These are phyloP conservation scores for Rhodamnia rubescens DNA, from an alignment of 345 rosid species.

Conservation along the genomic window DNA sequence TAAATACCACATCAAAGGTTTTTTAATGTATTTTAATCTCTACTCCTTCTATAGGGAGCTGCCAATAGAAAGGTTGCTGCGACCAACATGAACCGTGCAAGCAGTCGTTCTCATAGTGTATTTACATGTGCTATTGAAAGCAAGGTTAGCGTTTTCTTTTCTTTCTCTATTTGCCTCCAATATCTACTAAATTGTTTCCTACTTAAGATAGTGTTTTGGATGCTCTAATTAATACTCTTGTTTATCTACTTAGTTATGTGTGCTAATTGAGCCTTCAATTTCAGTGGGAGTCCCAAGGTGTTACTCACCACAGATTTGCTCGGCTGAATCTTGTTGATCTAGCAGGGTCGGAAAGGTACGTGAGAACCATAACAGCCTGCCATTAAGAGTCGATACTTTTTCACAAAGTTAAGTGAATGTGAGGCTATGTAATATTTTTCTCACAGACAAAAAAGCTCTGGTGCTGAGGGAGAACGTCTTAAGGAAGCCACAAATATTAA, in stretches of 20 bases:
- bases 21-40: not conserved
- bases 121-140: conserved; percentile 94
- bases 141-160: conserved; percentile 32
- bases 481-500: conserved; percentile 98
- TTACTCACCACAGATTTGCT: conserved; percentile 93
- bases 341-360: conserved; percentile 97
- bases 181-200: not conserved
- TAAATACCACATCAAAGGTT: not conserved
- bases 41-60: conserved; percentile 56
- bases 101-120: conserved; percentile 99
- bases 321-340: conserved; percentile 94
- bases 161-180: not conserved
- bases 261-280: conserved; percentile 6
- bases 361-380: not conserved
- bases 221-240: not conserved
- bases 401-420: not conserved
- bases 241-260: not conserved
- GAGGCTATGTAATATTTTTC: not conserved
- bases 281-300: conserved; percentile 97
- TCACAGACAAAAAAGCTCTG: conserved; percentile 90
- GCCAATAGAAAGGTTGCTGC: conserved; percentile 97
- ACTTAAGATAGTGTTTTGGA: not conserved
- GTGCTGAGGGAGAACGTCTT: conserved; percentile 99
- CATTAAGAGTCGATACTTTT: not conserved
- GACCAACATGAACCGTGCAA: conserved; percentile 93